A percentile compares a stretch with the other conserved stretches of the same genome.
Conservation (phyloP, 192 early-diverging fungal genomes). For the Coemansia sp. region DNA sequence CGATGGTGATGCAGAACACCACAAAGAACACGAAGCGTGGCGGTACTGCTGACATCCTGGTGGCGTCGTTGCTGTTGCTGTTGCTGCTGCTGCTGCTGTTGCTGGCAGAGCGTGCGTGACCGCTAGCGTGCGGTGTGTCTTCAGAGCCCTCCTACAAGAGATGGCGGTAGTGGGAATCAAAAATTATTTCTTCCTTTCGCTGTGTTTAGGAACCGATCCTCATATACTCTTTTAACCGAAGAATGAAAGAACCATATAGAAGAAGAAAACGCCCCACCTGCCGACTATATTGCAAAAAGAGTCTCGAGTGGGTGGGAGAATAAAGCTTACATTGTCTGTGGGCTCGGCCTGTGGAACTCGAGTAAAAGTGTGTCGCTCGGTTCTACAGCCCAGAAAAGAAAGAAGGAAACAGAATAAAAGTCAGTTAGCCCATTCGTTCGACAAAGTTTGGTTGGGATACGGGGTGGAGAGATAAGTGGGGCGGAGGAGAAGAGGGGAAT, state of each 20-base stretch:
- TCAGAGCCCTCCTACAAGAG: no score
- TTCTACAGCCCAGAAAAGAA: constrained; percentile 9
- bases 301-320: neutral
- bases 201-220: no score
- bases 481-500: neutral
- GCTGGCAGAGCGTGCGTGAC: neutral
- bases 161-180: no score
- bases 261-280: neutral
- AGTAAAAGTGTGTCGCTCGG: constrained; percentile 12
- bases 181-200: no score
- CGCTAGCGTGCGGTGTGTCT: no score
- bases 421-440: neutral
- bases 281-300: no score
- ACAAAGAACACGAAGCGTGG: constrained; percentile 52
- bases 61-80: neutral
- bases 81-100: neutral
- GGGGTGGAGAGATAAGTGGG: neutral
- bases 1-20: constrained; percentile 55
- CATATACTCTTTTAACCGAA: no score
- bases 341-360: constrained; percentile 25
- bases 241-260: neutral
- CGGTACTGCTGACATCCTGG: constrained; percentile 23
- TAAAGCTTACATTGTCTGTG: constrained; percentile 20
- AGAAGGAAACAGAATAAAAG: neutral
- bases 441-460: neutral